A percentile compares a stretch with the other conserved stretches of the same genome.
phyloP scores from a whole-genome alignment of 73 alveolate species.

The Effrenium voratum region DNA sequence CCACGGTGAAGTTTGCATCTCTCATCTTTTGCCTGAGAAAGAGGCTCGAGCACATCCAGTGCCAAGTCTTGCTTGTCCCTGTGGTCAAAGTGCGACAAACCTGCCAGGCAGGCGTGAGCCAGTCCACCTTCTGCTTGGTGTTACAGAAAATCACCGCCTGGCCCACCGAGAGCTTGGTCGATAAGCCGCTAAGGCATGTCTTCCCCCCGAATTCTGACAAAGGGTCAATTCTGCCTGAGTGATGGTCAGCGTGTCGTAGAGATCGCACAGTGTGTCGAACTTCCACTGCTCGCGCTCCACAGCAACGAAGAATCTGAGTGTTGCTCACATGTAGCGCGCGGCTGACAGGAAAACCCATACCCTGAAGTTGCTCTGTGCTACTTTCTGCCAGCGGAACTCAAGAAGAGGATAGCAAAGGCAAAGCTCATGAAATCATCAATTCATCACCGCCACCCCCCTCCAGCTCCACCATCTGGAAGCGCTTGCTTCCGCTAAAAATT shows the following conservation, averaged over 20 bases:
- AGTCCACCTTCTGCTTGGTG: slow-evolving; percentile 98
- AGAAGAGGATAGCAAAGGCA: too few relatives aligned
- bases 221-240: slow-evolving; percentile 94
- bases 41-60: not conserved
- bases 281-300: slow-evolving; percentile 98
- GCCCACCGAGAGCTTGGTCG: not conserved
- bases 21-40: slow-evolving; percentile 97
- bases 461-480: too few relatives aligned
- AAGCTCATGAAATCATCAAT: too few relatives aligned
- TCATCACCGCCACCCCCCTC: too few relatives aligned
- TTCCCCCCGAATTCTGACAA: not conserved
- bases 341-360: not conserved
- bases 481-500: too few relatives aligned
- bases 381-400: too few relatives aligned
- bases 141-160: slow-evolving; percentile 98
- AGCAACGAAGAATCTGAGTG: slow-evolving; percentile 94
- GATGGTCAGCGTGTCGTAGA: slow-evolving; percentile 98
- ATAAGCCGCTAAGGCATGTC: not conserved
- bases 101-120: slow-evolving; percentile 96
- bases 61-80: not conserved
- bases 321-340: not conserved
- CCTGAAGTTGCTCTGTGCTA: too few relatives aligned
- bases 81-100: not conserved
- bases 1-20: slow-evolving; percentile 98
- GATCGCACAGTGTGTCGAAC: slow-evolving; percentile 98